phyloP scores from a whole-genome alignment of 179 eudicot genomes.

The Nepenthes alata region DNA sequence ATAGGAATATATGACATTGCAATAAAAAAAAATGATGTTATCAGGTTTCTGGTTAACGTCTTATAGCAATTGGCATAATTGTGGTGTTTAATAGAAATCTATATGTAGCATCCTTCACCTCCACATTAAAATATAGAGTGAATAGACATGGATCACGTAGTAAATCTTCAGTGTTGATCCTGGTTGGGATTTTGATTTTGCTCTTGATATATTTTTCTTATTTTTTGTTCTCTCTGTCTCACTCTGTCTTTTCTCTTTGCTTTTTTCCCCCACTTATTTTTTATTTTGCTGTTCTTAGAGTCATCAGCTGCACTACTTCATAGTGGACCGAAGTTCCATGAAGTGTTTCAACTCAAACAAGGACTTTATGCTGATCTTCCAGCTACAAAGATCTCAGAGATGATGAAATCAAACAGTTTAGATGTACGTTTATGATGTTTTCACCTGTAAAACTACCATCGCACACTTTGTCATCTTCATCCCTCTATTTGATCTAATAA shows the following conservation, averaged over 20 bases:
- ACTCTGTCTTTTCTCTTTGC: not conserved
- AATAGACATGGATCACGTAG: not conserved
- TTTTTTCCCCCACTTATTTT: too few relatives aligned
- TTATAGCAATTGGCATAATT: too few relatives aligned
- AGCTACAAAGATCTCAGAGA: slow-evolving; percentile 65
- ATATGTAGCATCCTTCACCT: not conserved
- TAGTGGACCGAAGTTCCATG: slow-evolving; percentile 58
- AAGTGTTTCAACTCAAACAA: slow-evolving; percentile 78
- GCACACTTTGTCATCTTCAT: not conserved
- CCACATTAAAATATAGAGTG: not conserved
- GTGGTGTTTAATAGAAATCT: too few relatives aligned
- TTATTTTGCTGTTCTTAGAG: slow-evolving; percentile 22
- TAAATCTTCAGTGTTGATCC: not conserved
- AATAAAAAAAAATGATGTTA: too few relatives aligned
- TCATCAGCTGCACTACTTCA: slow-evolving; percentile 43
- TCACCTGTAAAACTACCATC: not conserved
- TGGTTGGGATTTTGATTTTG: not conserved
- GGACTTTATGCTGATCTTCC: slow-evolving; percentile 65
- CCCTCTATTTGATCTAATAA: too few relatives aligned
- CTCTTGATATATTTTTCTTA: not conserved
- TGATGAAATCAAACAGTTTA: slow-evolving; percentile 79
- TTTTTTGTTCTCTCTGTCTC: not conserved
- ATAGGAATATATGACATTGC: too few relatives aligned
- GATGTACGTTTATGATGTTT: slow-evolving; percentile 38
- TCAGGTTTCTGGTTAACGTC: too few relatives aligned